These are phyloP conservation scores for Trametes cingulata DNA, from an alignment of 768 basidiomycete species.

Conservation along the genomic window DNA sequence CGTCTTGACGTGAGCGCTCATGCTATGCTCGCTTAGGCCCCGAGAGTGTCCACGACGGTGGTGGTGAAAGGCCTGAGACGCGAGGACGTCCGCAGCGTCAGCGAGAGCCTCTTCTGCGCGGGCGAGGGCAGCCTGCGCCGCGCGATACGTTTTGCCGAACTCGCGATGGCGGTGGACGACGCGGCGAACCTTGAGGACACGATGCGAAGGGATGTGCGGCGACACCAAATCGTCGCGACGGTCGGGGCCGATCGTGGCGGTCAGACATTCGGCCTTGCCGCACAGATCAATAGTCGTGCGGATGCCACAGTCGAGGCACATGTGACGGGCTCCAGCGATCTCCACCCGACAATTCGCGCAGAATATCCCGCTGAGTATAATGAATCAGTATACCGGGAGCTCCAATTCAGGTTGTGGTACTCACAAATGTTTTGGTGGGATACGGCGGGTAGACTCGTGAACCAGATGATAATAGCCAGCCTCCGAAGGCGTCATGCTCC, in stretches of 20 bases:
- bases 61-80: neutral
- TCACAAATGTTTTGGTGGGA: constrained; percentile 15
- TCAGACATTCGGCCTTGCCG: constrained; percentile 3
- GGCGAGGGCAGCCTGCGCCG: constrained; percentile 10
- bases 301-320: constrained; percentile 20
- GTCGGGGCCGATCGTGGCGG: constrained; percentile 7
- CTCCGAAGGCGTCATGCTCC: constrained; percentile 11
- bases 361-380: constrained; percentile 2
- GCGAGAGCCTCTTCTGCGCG: constrained; percentile 9
- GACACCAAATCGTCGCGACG: constrained; percentile 8
- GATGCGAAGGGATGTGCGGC: constrained; percentile 14
- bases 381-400: neutral
- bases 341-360: constrained; percentile 11
- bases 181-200: constrained; percentile 14
- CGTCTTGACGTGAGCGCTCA: neutral
- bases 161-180: constrained; percentile 14
- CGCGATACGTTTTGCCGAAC: constrained; percentile 10
- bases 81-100: neutral
- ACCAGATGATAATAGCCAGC: constrained; percentile 12
- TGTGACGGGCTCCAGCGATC: constrained; percentile 4
- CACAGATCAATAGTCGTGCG: constrained; percentile 17
- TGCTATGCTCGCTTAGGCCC: neutral
- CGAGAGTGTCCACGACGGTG: neutral
- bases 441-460: constrained; percentile 6
- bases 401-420: neutral